phyloP scores from a whole-genome alignment of 2,329 filamentous ascomycete genomes.

The Boeremia lycopersici region DNA sequence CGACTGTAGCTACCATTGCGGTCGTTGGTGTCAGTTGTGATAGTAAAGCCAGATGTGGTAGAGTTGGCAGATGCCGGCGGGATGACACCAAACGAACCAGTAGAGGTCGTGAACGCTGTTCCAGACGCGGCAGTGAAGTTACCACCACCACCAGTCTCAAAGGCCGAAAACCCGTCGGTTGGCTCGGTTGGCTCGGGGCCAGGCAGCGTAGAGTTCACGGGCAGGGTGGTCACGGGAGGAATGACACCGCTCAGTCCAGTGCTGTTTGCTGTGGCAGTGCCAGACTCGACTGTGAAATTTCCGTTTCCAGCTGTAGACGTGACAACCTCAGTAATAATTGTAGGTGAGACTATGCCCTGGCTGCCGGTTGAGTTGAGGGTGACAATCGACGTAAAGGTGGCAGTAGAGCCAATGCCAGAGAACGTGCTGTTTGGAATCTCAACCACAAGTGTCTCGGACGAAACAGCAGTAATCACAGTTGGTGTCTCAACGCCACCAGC shows the following conservation, averaged over 20 bases:
- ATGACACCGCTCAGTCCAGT: slow-evolving; percentile 18
- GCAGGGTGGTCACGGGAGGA: slow-evolving; percentile 7
- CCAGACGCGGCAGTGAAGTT: slow-evolving; percentile 12
- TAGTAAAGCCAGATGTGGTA: background rate
- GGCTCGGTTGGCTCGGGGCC: too few relatives aligned
- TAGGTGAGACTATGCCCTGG: slow-evolving; percentile 10
- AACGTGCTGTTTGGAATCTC: slow-evolving; percentile 13
- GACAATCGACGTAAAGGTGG: slow-evolving; percentile 2
- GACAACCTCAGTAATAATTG: slow-evolving; percentile 9
- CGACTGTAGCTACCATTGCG: background rate
- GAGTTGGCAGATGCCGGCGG: slow-evolving; percentile 4
- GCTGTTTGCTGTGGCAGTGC: slow-evolving; percentile 13
- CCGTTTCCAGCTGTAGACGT: slow-evolving; percentile 4
- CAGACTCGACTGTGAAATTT: slow-evolving; percentile 3
- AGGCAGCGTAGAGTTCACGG: background rate
- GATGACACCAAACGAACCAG: background rate
- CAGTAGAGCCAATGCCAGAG: slow-evolving; percentile 1
- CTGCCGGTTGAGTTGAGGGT: slow-evolving; percentile 14
- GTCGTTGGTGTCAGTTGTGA: background rate
- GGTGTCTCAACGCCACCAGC: slow-evolving; percentile 15
- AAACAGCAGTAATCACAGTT: slow-evolving; percentile 6
- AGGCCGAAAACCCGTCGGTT: background rate
- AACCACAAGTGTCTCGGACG: slow-evolving; percentile 6
- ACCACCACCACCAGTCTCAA: slow-evolving; percentile 1
- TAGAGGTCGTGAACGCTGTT: slow-evolving; percentile 6